Conservation (phyloP, 495 filamentous ascomycete species). For the Neurospora tetraspora region DNA sequence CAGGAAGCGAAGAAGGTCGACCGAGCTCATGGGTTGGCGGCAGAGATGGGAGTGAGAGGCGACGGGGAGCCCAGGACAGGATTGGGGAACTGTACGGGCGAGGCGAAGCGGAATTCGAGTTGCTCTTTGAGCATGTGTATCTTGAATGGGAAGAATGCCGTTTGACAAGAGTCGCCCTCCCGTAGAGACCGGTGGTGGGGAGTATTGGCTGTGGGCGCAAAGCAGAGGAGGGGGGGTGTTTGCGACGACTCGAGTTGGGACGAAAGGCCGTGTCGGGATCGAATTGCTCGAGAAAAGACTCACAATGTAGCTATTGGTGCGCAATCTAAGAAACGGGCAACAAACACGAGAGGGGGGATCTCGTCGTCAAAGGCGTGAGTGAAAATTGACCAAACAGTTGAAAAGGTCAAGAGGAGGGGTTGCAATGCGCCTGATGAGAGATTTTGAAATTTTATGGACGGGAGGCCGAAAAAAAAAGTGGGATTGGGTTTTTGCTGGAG, state of each 20-base stretch:
- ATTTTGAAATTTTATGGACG: not conserved
- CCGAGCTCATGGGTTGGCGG: slow-evolving; percentile 63
- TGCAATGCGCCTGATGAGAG: not conserved
- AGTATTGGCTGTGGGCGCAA: not conserved
- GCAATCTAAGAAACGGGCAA: not conserved
- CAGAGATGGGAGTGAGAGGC: not conserved
- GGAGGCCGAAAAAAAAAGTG: not conserved
- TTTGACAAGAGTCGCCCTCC: not conserved
- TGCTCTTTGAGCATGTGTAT: not conserved
- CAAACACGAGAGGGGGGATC: not conserved
- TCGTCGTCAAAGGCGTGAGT: not conserved
- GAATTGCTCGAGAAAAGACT: not conserved
- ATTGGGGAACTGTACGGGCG: not conserved
- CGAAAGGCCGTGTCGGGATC: not conserved
- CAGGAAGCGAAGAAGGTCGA: slow-evolving; percentile 87
- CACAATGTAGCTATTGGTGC: not conserved
- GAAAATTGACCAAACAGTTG: not conserved
- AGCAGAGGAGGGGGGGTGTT: not conserved
- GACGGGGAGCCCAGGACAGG: slow-evolving; percentile 1
- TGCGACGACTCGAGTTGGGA: not conserved
- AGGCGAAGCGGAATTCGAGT: not conserved
- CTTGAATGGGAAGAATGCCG: not conserved
- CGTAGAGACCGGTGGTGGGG: not conserved
- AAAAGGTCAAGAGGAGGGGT: not conserved
- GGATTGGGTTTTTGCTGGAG: not conserved